phyloP scores from a whole-genome alignment of 805 yeast species.

The Saturnispora dispora region DNA sequence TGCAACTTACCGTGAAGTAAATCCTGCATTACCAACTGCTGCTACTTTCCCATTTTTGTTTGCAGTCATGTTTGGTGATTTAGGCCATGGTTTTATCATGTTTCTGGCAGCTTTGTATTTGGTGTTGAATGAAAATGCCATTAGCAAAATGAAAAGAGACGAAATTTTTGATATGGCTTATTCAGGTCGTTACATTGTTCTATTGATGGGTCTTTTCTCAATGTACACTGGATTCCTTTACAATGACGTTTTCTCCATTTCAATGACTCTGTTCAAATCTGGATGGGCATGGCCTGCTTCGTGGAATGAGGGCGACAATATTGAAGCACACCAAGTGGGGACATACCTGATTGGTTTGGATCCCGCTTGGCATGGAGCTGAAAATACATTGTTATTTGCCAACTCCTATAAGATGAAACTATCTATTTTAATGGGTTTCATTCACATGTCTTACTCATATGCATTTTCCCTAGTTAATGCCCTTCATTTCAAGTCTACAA shows the following conservation, averaged over 20 bases:
- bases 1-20: constrained; percentile 88
- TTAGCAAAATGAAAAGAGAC: constrained; percentile 65
- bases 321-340: constrained; percentile 58
- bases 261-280: constrained; percentile 77
- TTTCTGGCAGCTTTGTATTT: constrained; percentile 62
- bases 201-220: constrained; percentile 90
- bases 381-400: constrained; percentile 79
- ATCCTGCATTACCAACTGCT: constrained; percentile 91
- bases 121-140: constrained; percentile 63
- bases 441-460: constrained; percentile 89
- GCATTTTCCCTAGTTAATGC: constrained; percentile 79
- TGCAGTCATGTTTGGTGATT: constrained; percentile 98
- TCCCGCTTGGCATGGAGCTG: constrained; percentile 96
- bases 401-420: constrained; percentile 97
- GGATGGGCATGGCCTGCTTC: constrained; percentile 92
- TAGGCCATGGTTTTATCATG: constrained; percentile 89
- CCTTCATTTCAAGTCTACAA: constrained; percentile 51
- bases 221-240: constrained; percentile 92
- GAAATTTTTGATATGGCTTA: constrained; percentile 97
- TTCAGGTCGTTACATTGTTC: constrained; percentile 81
- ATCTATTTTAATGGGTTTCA: constrained; percentile 87
- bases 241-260: constrained; percentile 87
- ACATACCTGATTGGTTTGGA: constrained; percentile 83
- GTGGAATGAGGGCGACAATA: constrained; percentile 59
- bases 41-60: constrained; percentile 97